Base-by-base conservation (phyloP, 192 early-diverging fungal species). In the Lobosporangium transversale region DNA sequence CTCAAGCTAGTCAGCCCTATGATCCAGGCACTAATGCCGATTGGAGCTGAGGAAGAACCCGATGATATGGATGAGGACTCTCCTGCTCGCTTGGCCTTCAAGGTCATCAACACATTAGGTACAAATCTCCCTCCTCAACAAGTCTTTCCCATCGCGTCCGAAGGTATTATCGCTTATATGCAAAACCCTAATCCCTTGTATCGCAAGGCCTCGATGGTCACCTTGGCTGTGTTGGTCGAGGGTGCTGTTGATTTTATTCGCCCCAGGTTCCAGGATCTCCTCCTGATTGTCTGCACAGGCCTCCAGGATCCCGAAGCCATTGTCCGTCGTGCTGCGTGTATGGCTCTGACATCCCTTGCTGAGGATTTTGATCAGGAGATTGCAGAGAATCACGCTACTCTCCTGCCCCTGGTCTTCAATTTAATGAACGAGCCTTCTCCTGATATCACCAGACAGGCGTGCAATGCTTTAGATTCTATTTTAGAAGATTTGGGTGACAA, bases 191-290 rank as follows among this genome's bases (percentile, higher is more conserved):
- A 93, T 49, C 91, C 93, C 36, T 81, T 83, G 49, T 88, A 81
- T 68, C 88, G 95, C 54, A 94, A 94, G 76, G 94, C 93, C 42
- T 88, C 91, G 31, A 94, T 97, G 93, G 87, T 97, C 75, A 87
- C 90, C 26, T 86, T 97, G 66, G 71, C 71, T 31, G 71, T 88
- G 51, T 79, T 92, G 53, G 88, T 94, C 30, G 95, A 97, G 75
- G 93, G 93, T 12, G 92, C 92, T 53, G 91, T 94, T 17, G 95
- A 97, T 58, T 90, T 87, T 53, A 94, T 94, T 66, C 86, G 91
- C 40, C 80, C 87, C 51, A 87, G 88, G 68, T 87, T 94, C 50
- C 85, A 89, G 49, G 94, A 94, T n/a, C 82, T 97, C 47, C 80
- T 96, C 31, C 79, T 86, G 10, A 66, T 96, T 11, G 85, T 97